Conservation (phyloP, 352 stramenopile genomes). For the Phytophthora capsici region DNA sequence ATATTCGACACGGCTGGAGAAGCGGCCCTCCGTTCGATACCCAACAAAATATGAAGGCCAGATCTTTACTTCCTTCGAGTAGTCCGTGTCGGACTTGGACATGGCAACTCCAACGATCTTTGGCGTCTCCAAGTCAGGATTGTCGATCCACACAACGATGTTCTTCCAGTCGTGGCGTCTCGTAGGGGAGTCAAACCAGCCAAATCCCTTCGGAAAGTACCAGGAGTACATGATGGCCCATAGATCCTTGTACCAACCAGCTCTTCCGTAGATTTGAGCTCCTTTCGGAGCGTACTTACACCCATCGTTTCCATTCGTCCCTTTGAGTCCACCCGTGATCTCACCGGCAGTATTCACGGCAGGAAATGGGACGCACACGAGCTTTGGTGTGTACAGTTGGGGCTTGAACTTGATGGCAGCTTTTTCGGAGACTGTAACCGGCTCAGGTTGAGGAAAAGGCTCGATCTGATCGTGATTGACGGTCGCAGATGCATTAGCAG, state of each 20-base stretch:
- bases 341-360: neutral
- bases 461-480: neutral
- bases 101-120: neutral
- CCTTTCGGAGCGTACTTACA: neutral
- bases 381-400: neutral
- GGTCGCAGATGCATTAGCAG: neutral
- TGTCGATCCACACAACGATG: neutral
- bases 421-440: neutral
- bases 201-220: constrained; percentile 7
- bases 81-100: neutral
- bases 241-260: neutral
- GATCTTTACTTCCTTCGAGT: neutral
- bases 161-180: constrained; percentile 1
- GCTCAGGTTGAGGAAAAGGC: neutral
- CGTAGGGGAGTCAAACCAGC: neutral
- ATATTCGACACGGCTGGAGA: neutral
- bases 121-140: neutral
- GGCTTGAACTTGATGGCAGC: constrained; percentile 6
- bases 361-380: neutral
- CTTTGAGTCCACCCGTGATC: neutral
- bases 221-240: constrained; percentile 9
- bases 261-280: neutral
- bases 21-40: neutral
- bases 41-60: neutral
- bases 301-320: neutral